Conservation (phyloP, 2,329 filamentous ascomycete genomes). For the Nemania diffusa region DNA sequence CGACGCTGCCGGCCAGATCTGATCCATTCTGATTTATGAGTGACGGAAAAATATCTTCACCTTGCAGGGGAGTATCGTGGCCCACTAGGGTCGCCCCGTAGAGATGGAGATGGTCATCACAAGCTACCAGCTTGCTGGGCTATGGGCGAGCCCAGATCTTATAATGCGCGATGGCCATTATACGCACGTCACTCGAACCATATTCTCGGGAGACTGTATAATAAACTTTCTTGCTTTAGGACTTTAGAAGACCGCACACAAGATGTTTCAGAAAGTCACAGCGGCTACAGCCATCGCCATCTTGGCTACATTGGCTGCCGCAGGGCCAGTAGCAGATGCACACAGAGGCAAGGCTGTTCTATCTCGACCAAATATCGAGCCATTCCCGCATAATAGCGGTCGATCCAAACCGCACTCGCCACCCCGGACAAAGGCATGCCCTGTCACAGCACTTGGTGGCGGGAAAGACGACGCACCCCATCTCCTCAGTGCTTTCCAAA, state of each 20-base stretch:
- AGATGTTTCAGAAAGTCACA: constrained; percentile 18
- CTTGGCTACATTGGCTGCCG: constrained; percentile 18
- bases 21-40: constrained; percentile 25
- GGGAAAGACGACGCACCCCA: constrained; percentile 45
- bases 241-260: constrained; percentile 6
- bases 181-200: background rate
- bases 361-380: constrained; percentile 34
- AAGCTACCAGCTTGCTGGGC: background rate
- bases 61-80: background rate
- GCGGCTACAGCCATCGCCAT: constrained; percentile 15
- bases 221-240: background rate
- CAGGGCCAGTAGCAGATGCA: constrained; percentile 11
- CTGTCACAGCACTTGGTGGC: constrained; percentile 25
- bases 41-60: constrained; percentile 37
- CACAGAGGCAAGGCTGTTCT: constrained; percentile 10
- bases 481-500: constrained; percentile 63
- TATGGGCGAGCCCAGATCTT: background rate
- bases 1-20: background rate
- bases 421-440: constrained; percentile 29
- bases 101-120: background rate
- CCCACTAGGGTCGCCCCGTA: background rate
- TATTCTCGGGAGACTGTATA: background rate
- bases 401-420: constrained; percentile 27
- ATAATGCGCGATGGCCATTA: background rate
- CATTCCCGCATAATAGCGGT: constrained; percentile 36